phyloP scores from a whole-genome alignment of 257 asterid species.

The Apocynum venetum region DNA sequence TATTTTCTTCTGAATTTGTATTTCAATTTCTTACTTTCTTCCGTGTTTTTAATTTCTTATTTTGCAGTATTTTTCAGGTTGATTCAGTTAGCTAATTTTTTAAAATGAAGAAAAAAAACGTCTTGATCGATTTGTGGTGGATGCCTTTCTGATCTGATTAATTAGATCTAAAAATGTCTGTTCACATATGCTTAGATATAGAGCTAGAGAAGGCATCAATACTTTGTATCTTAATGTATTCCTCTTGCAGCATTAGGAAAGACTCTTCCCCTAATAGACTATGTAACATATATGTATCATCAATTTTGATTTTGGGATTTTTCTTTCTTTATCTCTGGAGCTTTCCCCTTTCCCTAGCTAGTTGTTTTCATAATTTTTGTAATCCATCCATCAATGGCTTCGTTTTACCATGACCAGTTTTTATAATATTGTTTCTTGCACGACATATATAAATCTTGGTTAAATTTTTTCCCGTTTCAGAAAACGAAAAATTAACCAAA shows the following conservation, averaged over 20 bases:
- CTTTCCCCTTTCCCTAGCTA: not conserved
- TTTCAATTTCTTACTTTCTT: not conserved
- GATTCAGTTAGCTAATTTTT: not conserved
- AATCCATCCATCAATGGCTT: not conserved
- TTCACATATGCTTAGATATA: not conserved
- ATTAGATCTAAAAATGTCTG: not conserved
- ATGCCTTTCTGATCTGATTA: slow-evolving; percentile 1
- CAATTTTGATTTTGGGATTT: not conserved
- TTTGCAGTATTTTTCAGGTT: no score
- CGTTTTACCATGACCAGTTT: not conserved
- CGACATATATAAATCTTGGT: not conserved
- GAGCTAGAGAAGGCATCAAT: not conserved
- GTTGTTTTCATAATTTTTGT: not conserved
- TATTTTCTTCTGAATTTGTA: not conserved
- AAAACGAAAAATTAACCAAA: not conserved
- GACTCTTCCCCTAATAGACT: not conserved
- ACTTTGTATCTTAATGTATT: not conserved
- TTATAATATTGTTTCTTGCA: not conserved
- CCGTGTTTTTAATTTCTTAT: not conserved
- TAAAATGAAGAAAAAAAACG: not conserved
- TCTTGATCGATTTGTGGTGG: not conserved
- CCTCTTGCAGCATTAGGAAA: not conserved
- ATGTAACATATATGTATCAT: not conserved
- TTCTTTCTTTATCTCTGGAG: not conserved
- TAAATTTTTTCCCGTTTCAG: slow-evolving; percentile 1